Percentiles rank a stretch among this genome's conserved stretches.
Evolutionary conservation across 2,329 filamentous ascomycete species (phyloP).

Genomic region (Bertia moriformis): DNA sequence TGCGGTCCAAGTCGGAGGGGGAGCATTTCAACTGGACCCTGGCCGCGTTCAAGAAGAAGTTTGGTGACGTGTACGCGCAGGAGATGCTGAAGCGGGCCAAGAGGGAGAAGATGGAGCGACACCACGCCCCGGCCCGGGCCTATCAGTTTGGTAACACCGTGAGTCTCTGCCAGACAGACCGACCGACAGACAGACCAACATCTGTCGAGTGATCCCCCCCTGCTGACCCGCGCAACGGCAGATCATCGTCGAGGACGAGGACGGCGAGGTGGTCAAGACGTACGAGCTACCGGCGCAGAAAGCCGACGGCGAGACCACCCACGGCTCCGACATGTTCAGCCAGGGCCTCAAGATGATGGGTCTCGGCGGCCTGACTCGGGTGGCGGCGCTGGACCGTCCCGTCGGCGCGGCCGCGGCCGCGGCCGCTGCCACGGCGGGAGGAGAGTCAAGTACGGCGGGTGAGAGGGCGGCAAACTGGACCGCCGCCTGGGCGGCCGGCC

Average conservation of each 20-base stretch:
- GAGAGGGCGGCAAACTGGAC: conserved; percentile 27
- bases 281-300: conserved; percentile 56
- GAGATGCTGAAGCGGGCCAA: conserved; percentile 47
- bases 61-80: conserved; percentile 38
- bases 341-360: conserved; percentile 38
- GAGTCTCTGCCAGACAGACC: too few relatives aligned
- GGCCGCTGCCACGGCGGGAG: conserved; percentile 8
- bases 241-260: conserved; percentile 77
- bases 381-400: too few relatives aligned
- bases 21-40: conserved; percentile 23
- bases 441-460: conserved; percentile 24
- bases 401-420: conserved; percentile 5
- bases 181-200: too few relatives aligned
- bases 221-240: conserved; percentile 16
- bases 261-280: conserved; percentile 74
- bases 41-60: conserved; percentile 29
- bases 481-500: conserved; percentile 8
- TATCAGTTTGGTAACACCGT: conserved; percentile 75
- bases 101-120: conserved; percentile 37
- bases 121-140: conserved; percentile 60
- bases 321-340: conserved; percentile 18
- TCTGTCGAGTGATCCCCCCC: too few relatives aligned
- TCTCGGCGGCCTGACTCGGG: conserved; percentile 25
- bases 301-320: conserved; percentile 20
- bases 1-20: conserved; percentile 15